A percentile compares a stretch with the other conserved stretches of the same genome.
phyloP scores from a whole-genome alignment of 768 basidiomycete genomes.

The Filobasidium floriforme region DNA sequence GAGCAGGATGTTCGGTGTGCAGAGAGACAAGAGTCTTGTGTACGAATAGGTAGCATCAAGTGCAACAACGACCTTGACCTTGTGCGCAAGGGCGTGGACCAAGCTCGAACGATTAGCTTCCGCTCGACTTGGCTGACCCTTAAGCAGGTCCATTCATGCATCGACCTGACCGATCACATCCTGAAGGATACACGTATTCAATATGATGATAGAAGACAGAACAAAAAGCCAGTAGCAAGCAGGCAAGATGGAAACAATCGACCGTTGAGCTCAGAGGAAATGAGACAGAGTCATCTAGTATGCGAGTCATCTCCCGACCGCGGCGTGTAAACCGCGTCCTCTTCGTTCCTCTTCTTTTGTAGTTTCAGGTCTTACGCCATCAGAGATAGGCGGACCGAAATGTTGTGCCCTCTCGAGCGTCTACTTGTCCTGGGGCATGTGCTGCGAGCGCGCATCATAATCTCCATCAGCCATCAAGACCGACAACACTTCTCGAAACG shows the following conservation, averaged over 20 bases:
- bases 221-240: neutral
- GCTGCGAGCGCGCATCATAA: neutral
- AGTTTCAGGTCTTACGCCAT: no score
- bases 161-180: neutral
- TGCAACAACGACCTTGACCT: no score
- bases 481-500: neutral
- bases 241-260: neutral
- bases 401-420: no score
- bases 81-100: no score
- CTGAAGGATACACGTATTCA: conserved; percentile 1
- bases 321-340: neutral
- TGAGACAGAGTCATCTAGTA: neutral
- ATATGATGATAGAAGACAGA: neutral
- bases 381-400: no score
- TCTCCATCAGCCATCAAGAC: no score
- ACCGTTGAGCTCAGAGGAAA: neutral
- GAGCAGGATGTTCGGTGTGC: no score
- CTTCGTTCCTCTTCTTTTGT: no score
- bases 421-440: neutral
- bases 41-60: no score
- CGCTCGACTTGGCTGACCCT: neutral
- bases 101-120: neutral
- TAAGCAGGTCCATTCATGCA: no score
- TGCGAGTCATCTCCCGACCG: neutral
- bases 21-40: no score